phyloP scores from a whole-genome alignment of 768 basidiomycete genomes.

The Tricholoma terreum region DNA sequence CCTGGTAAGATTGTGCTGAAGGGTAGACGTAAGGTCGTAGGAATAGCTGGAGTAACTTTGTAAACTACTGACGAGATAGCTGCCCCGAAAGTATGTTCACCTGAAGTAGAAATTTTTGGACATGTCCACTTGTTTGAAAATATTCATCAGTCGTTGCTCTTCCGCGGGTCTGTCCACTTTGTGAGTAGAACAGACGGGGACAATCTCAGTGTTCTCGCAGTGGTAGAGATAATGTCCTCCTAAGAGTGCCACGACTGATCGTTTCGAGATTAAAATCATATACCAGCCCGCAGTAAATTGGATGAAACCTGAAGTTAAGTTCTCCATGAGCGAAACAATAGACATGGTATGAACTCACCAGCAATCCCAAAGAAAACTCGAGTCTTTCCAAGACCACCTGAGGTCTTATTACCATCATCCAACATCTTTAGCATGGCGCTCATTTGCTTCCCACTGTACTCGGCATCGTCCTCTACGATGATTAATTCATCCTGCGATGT shows the following conservation, averaged over 20 bases:
- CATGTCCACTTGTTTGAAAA: slow-evolving; percentile 96
- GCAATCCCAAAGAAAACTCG: slow-evolving; percentile 81
- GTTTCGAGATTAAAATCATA: slow-evolving; percentile 85
- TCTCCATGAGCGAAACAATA: not conserved
- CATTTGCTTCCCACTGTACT: slow-evolving; percentile 89
- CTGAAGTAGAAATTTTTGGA: slow-evolving; percentile 99
- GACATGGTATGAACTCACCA: slow-evolving; percentile 40
- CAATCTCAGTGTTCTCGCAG: slow-evolving; percentile 85
- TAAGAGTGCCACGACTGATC: slow-evolving; percentile 87
- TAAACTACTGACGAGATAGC: slow-evolving; percentile 1
- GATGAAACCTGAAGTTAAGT: slow-evolving; percentile 66
- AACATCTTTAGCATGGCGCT: slow-evolving; percentile 90
- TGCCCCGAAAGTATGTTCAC: slow-evolving; percentile 33
- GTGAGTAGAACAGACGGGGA: slow-evolving; percentile 74
- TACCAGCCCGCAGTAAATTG: slow-evolving; percentile 96
- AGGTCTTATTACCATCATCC: slow-evolving; percentile 88
- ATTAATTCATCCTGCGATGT: slow-evolving; percentile 71
- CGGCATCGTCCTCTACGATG: slow-evolving; percentile 83
- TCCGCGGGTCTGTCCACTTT: slow-evolving; percentile 86
- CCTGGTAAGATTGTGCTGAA: slow-evolving; percentile 86
- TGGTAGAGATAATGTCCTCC: slow-evolving; percentile 97
- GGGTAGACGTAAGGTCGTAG: slow-evolving; percentile 94
- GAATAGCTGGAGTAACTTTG: slow-evolving; percentile 61
- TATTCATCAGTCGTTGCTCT: slow-evolving; percentile 82
- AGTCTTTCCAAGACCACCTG: slow-evolving; percentile 81